These are phyloP conservation scores for Uncinocarpus reesii DNA, from an alignment of 2,329 filamentous ascomycete genomes.

Conservation along the genomic window DNA sequence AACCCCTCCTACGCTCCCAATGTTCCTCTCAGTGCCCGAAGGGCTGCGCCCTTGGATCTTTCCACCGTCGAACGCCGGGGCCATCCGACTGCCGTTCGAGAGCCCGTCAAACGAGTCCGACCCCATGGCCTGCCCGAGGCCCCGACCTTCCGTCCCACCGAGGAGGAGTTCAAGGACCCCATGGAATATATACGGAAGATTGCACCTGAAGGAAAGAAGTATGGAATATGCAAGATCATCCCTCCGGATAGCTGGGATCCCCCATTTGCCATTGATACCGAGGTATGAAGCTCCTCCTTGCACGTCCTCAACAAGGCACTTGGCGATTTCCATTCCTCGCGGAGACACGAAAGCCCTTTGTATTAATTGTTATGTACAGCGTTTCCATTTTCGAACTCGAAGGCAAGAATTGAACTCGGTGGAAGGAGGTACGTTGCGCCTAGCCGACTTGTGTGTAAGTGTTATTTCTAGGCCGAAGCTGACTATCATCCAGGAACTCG, in stretches of 20 bases:
- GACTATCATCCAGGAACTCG: slow-evolving; percentile 60
- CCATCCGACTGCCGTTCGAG: slow-evolving; percentile 64
- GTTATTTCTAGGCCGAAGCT: slow-evolving; percentile 19
- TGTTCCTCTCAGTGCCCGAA: slow-evolving; percentile 54
- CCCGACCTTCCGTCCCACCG: slow-evolving; percentile 78
- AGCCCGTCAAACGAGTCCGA: slow-evolving; percentile 64
- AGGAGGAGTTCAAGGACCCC: slow-evolving; percentile 90
- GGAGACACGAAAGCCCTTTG: background rate
- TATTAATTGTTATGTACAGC: slow-evolving; percentile 42
- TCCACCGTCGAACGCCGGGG: slow-evolving; percentile 85
- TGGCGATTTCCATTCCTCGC: background rate
- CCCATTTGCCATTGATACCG: slow-evolving; percentile 89
- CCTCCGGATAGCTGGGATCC: slow-evolving; percentile 92
- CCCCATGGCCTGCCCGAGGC: slow-evolving; percentile 81
- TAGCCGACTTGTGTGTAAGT: background rate
- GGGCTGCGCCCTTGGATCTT: slow-evolving; percentile 64
- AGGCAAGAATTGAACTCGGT: slow-evolving; percentile 96
- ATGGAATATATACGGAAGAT: slow-evolving; percentile 92
- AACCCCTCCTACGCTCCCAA: slow-evolving; percentile 38
- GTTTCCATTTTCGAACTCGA: slow-evolving; percentile 91
- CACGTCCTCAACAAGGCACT: background rate
- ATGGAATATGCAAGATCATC: slow-evolving; percentile 90
- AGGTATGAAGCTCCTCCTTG: too few relatives aligned
- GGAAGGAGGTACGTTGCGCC: slow-evolving; percentile 67
- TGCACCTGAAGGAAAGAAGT: slow-evolving; percentile 70